Percentiles rank a stretch among this genome's conserved stretches.
Conservation (phyloP, 352 stramenopile species). For the Phytophthora pseudosyringae region DNA sequence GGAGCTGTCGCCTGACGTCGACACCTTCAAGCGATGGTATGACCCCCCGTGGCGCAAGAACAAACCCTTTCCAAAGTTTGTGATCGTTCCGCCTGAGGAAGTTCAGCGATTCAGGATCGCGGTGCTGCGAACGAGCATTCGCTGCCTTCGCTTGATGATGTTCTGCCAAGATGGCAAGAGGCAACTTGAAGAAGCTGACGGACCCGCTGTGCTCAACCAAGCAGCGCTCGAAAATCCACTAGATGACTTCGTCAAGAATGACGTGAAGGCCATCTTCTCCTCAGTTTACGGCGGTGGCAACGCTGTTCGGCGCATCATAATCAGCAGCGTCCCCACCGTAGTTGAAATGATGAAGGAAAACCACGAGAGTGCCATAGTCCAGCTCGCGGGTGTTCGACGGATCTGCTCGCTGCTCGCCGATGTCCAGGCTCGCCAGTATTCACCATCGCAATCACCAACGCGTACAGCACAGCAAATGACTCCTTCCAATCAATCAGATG, state of each 20-base stretch:
- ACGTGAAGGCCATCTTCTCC: slow-evolving; percentile 79
- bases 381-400: slow-evolving; percentile 56
- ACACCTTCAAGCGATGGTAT: slow-evolving; percentile 63
- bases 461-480: slow-evolving; percentile 11
- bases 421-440: slow-evolving; percentile 37
- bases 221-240: slow-evolving; percentile 65
- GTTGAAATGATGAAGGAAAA: slow-evolving; percentile 77
- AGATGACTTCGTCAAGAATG: slow-evolving; percentile 75
- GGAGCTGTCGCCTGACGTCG: slow-evolving; percentile 54
- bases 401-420: slow-evolving; percentile 57
- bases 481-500: slow-evolving; percentile 5
- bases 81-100: slow-evolving; percentile 53
- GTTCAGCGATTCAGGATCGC: slow-evolving; percentile 57
- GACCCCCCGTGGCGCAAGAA: slow-evolving; percentile 60
- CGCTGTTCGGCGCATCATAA: slow-evolving; percentile 66
- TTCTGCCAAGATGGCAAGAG: slow-evolving; percentile 54
- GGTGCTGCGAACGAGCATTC: slow-evolving; percentile 62
- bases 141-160: slow-evolving; percentile 73
- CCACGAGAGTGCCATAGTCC: slow-evolving; percentile 62
- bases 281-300: slow-evolving; percentile 73
- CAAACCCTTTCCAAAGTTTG: slow-evolving; percentile 54
- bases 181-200: slow-evolving; percentile 47
- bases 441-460: slow-evolving; percentile 20
- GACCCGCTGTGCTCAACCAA: slow-evolving; percentile 57
- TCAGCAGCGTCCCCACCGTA: slow-evolving; percentile 55